Conservation (phyloP, 2,329 filamentous ascomycete genomes). For the Aplosporella prunicola region DNA sequence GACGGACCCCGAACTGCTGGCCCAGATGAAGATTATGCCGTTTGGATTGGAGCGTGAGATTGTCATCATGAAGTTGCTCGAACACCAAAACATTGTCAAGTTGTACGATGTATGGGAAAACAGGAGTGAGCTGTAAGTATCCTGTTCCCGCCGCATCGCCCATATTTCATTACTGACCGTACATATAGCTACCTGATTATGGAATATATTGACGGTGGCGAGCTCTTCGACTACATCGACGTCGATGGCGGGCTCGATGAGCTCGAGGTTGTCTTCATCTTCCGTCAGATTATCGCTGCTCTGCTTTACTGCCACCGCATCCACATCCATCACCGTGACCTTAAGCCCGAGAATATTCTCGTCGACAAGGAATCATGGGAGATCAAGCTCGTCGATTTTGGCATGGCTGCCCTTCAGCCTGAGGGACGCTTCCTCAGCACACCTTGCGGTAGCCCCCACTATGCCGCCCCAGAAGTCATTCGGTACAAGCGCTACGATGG, state of each 20-base stretch:
- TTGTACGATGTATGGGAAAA: conserved; percentile 98
- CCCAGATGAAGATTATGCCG: conserved; percentile 62
- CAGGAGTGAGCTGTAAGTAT: conserved; percentile 74
- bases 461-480: conserved; percentile 88
- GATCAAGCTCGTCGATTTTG: conserved; percentile 94
- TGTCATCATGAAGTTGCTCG: conserved; percentile 90
- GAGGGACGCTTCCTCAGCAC: conserved; percentile 71
- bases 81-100: conserved; percentile 90
- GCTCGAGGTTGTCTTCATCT: conserved; percentile 71
- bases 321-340: conserved; percentile 89
- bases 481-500: conserved; percentile 69
- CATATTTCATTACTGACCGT: conserved; percentile 16
- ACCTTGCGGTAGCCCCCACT: conserved; percentile 92
- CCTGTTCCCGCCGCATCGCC: neutral
- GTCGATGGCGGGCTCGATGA: conserved; percentile 64
- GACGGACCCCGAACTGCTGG: conserved; percentile 41
- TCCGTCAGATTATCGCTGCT: conserved; percentile 87
- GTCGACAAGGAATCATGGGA: conserved; percentile 60
- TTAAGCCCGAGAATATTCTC: conserved; percentile 96
- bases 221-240: conserved; percentile 82
- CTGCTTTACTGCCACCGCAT: conserved; percentile 88
- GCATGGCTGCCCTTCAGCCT: conserved; percentile 90
- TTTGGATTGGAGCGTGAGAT: conserved; percentile 90
- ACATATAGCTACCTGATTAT: conserved; percentile 74
- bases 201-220: conserved; percentile 77